phyloP scores from a whole-genome alignment of 345 rosid species.

The Raphanus sativus region DNA sequence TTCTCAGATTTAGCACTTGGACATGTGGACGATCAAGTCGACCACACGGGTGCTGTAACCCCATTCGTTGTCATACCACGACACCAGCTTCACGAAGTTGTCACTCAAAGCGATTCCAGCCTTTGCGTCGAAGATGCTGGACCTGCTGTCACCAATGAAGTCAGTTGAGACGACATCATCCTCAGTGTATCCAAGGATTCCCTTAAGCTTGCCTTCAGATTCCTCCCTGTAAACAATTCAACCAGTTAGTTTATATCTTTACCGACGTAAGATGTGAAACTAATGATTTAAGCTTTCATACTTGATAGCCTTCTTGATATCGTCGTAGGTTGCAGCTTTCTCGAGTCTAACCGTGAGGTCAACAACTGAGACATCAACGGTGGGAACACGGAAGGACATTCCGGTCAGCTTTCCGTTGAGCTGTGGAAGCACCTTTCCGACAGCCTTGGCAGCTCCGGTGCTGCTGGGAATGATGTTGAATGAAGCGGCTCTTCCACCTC shows the following conservation, averaged over 20 bases:
- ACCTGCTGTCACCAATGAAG: conserved; percentile 82
- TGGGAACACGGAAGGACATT: conserved; percentile 96
- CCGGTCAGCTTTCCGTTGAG: conserved; percentile 85
- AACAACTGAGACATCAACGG: conserved; percentile 87
- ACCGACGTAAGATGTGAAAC: not conserved
- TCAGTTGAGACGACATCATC: conserved; percentile 89
- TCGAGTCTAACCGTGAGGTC: conserved; percentile 85
- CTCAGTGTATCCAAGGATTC: conserved; percentile 78
- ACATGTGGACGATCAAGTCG: conserved; percentile 75
- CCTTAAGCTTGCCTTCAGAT: conserved; percentile 77
- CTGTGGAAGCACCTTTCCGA: conserved; percentile 76
- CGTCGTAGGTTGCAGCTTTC: conserved; percentile 68
- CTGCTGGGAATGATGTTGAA: conserved; percentile 95
- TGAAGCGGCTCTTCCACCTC: conserved; percentile 97
- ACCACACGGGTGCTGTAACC: conserved; percentile 90
- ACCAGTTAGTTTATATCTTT: not conserved
- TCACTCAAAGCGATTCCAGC: conserved; percentile 80
- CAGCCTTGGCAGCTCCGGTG: conserved; percentile 96
- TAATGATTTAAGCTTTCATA: not conserved
- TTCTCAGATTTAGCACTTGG: conserved; percentile 36
- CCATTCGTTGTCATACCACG: conserved; percentile 96
- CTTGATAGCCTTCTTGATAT: conserved; percentile 75
- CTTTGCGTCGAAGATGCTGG: conserved; percentile 92
- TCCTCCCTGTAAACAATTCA: conserved; percentile 54
- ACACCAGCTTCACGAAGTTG: conserved; percentile 68